Percentiles rank a stretch among this genome's conserved stretches.
Conservation (phyloP, 345 rosid genomes). For the Kernera saxatilis region DNA sequence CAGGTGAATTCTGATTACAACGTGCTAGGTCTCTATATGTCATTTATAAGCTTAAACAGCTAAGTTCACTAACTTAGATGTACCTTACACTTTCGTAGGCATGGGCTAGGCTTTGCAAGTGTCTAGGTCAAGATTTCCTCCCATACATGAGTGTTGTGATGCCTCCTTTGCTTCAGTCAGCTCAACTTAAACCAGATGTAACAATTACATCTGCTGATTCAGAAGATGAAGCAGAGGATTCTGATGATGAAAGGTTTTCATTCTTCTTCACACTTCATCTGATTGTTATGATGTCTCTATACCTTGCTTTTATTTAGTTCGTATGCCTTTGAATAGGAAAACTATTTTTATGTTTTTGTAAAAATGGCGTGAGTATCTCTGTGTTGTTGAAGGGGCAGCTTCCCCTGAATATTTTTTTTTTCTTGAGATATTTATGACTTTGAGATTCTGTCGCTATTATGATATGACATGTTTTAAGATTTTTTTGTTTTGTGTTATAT, state of each 20-base stretch:
- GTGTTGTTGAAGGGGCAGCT: background rate
- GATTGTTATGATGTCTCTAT: background rate
- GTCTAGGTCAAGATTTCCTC: constrained; percentile 96
- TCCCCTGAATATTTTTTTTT: background rate
- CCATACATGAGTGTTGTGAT: constrained; percentile 97
- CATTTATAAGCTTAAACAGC: background rate
- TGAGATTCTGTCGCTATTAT: background rate
- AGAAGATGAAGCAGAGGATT: constrained; percentile 82
- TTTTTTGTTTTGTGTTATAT: background rate
- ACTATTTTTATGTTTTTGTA: background rate
- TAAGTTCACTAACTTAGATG: constrained; percentile 1
- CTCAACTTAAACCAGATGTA: constrained; percentile 98
- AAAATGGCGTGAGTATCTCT: background rate
- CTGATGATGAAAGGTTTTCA: constrained; percentile 92
- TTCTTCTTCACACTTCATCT: background rate
- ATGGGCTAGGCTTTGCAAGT: constrained; percentile 99
- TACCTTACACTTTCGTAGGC: constrained; percentile 46
- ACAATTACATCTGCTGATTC: constrained; percentile 97
- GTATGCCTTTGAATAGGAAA: background rate
- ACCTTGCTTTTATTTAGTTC: background rate
- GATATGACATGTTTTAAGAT: background rate
- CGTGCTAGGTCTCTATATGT: background rate
- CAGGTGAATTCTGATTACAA: constrained; percentile 48
- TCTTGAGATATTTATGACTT: background rate
- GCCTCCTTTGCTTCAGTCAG: constrained; percentile 98